phyloP scores from a whole-genome alignment of 352 stramenopile species.

The Phytophthora uliginosa region DNA sequence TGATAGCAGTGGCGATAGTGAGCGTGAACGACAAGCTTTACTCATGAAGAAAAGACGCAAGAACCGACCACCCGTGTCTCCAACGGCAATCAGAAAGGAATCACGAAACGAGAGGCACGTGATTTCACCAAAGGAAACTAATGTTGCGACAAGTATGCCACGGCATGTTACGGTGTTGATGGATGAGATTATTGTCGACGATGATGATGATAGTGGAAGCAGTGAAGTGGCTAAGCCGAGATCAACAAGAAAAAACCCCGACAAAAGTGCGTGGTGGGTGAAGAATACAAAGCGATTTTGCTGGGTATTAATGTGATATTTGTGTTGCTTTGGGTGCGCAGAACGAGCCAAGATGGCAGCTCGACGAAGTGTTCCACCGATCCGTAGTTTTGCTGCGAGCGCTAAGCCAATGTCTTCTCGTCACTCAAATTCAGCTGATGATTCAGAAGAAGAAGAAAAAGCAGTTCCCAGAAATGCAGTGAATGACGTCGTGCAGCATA shows the following conservation, averaged over 20 bases:
- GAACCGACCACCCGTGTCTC: background rate
- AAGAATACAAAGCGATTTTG: background rate
- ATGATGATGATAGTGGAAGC: constrained; percentile 23
- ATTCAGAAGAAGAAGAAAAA: constrained; percentile 34
- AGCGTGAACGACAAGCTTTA: background rate
- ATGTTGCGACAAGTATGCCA: constrained; percentile 12
- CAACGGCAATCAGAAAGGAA: background rate
- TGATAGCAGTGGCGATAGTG: constrained; percentile 7
- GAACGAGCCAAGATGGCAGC: constrained; percentile 13
- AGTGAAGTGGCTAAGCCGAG: background rate
- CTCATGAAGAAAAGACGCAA: constrained; percentile 16
- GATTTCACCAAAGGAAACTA: constrained; percentile 6
- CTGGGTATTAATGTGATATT: background rate
- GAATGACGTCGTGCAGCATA: background rate
- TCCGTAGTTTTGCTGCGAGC: constrained; percentile 16
- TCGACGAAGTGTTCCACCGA: constrained; percentile 16
- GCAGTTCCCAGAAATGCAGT: constrained; percentile 6
- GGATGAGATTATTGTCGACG: constrained; percentile 40
- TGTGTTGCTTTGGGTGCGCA: constrained; percentile 1
- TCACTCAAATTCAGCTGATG: constrained; percentile 1
- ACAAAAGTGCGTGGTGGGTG: constrained; percentile 2
- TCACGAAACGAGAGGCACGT: background rate
- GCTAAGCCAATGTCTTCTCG: constrained; percentile 2
- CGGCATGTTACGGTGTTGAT: constrained; percentile 27
- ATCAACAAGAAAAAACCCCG: constrained; percentile 1